Base-by-base conservation (phyloP, 2,329 filamentous ascomycete species). In the Fusarium sp. region DNA sequence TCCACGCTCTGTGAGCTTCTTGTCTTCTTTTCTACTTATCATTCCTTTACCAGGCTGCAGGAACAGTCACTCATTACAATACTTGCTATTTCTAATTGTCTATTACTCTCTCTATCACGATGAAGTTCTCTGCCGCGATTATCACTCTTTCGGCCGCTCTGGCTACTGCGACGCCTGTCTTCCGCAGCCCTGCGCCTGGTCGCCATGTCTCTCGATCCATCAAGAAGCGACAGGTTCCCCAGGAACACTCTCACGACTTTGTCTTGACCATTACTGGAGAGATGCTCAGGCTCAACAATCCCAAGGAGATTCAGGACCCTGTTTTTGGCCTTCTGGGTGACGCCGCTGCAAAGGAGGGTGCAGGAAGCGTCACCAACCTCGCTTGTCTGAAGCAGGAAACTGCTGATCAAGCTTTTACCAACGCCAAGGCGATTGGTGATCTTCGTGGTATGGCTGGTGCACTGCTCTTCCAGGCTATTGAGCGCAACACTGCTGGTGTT, bases 361-460 rank as follows among this genome's bases (percentile, higher is more conserved):
- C 78, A 8, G 90, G 89, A 9, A 66, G 75, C 22, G 82, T 85
- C 50, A 78, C 80, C 58, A 82, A 86, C 73, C 78, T 85, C 24
- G 84, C 84, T 78, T 86, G 84, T 64, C 73, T 86, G 60, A 84
- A 86, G 78, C 84, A 86, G 76, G 84, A 84, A 56, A 86, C 85
- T 41, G 88, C 88, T 18, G 88, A 90, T 69, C 87, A 89, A 80
- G 88, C 88, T 28, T 90, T 90, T 80, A 90, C 87, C 79, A 90
- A 90, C 72, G 87, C 88, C 38, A 90, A 90, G 79, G 86, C 79
- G 1, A 83, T 83, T 28, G 82, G 82, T 18, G 87, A 90, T 71
- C 81, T 90, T 36, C 81, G 85, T 8, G 87, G 87, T 54, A 87
- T 88, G 88, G 86, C 86, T 10, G 85, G 83, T 58, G 87, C 88